Evolutionary conservation across 2,329 filamentous ascomycete species (phyloP), one percentile per base, ranked within the genome.

Genomic region (Trichoderma arundinaceum): DNA sequence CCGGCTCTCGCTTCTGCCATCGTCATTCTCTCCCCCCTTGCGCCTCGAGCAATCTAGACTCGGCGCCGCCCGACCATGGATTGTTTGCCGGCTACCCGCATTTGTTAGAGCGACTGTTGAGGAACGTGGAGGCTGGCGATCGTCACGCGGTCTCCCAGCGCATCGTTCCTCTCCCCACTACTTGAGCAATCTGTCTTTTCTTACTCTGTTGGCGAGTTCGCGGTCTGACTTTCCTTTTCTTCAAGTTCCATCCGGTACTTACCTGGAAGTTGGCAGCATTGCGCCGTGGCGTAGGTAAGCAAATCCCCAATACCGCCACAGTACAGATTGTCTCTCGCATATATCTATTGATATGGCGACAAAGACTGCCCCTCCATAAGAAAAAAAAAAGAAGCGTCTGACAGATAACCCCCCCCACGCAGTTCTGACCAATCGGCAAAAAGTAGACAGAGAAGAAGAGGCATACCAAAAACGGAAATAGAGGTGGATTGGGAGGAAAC

Each of bases 141-240:
- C 44, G 67, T 69, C 69, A 71, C 69, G 69, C 65, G 68, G 70
- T 67, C 68, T 65, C 43, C 35, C 32, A 33, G 35, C 38, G 51
- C 64, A 39, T 65, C 60, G 32, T 15, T 44, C 17, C 49, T 43
- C 54, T 19, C 38, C 17, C 10, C 39, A 19, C 32, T 17, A 32
- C 35, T 15, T 38, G 22, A 28, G 4, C 19, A 22, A 17, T 32
- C 33, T 32, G 4, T 35, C 33, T n/a, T 39, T 12, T 48, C 44
- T 32, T 28, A n/a, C 48, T 53, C 38, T 53, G 49, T 44, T n/a
- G 1, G 7, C 49, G 19, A 13, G 22, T 33, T 46, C 52, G 39
- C 48, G 22, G 10, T 54, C 49, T 53, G 19, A 35, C 48, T 15
- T 33, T 43, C 10, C 12, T 46, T 63, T 19, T 17, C 39, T 17